Percentiles rank a stretch among this genome's conserved stretches.
Evolutionary conservation across 2,329 filamentous ascomycete species (phyloP).

Genomic region (Amauroascus niger): DNA sequence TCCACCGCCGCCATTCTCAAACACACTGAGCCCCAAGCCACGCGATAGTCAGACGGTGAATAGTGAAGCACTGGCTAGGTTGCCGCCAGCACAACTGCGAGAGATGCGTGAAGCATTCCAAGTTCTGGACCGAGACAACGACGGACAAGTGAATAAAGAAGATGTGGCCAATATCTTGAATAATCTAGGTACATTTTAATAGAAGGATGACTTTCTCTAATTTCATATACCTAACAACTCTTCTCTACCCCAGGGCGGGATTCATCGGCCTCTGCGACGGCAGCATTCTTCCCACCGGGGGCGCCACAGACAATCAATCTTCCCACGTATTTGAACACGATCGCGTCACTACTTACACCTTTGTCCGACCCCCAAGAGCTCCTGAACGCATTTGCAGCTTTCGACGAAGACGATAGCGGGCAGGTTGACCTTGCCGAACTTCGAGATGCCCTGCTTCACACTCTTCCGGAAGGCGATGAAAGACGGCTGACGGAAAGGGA

Average conservation of each 20-base stretch:
- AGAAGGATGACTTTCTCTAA: not conserved
- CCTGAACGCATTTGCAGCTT: slow-evolving; percentile 81
- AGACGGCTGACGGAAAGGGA: slow-evolving; percentile 56
- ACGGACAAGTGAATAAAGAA: slow-evolving; percentile 69
- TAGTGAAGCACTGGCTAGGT: slow-evolving; percentile 13
- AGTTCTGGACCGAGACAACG: slow-evolving; percentile 80
- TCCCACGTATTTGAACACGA: slow-evolving; percentile 71
- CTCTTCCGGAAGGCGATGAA: slow-evolving; percentile 63
- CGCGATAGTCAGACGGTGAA: slow-evolving; percentile 21
- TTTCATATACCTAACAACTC: not conserved
- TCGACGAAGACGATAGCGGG: slow-evolving; percentile 90
- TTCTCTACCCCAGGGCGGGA: slow-evolving; percentile 53
- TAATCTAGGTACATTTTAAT: slow-evolving; percentile 56
- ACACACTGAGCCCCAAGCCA: slow-evolving; percentile 16
- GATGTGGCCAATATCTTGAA: slow-evolving; percentile 81
- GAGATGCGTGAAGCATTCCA: slow-evolving; percentile 88
- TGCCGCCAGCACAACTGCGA: slow-evolving; percentile 73
- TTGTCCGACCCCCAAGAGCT: slow-evolving; percentile 73
- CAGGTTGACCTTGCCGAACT: slow-evolving; percentile 79
- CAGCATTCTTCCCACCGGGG: slow-evolving; percentile 67
- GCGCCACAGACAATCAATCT: slow-evolving; percentile 66
- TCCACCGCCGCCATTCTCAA: slow-evolving; percentile 13
- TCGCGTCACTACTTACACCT: slow-evolving; percentile 63
- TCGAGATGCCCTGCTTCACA: slow-evolving; percentile 71
- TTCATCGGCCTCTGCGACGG: slow-evolving; percentile 58